Evolutionary conservation across 805 yeast genomes (phyloP), one percentile per base, ranked within the genome.

Genomic region (Zygoascus tannicola): DNA sequence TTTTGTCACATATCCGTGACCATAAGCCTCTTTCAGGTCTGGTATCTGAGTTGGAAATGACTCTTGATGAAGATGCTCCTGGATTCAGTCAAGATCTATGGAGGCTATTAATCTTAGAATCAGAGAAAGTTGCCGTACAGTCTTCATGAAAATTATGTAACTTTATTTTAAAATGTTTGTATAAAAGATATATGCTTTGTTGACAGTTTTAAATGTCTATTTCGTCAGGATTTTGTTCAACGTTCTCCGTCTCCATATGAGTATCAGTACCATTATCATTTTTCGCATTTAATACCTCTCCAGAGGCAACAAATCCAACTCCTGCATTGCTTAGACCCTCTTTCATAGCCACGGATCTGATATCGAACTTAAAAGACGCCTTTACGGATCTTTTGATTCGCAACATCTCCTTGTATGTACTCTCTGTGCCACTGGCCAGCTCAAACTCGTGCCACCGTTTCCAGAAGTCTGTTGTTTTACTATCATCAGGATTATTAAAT

Each of bases 381-480:
- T 48, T 51, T n/a, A 68, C 60, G 14, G 63, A 56, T 49, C 85
- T 69, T 56, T 78, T 81, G 48, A 67, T 65, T 38, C 80, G 64
- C 20, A 85, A 58, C 88, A 87, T 80, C 18, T 78, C 81, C 53
- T 82, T 85, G 59, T 74, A 86, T 0, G 82, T 74, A 2, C 69
- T 70, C 54, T 83, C 92, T 46, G 73, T 65, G 3, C 97, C 97
- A 58, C 75, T 52, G 12, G 73, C 68, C 28, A 83, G 58, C 57
- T 88, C 97, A 58, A 87, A 85, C 8, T 66, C 57, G 43, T 79
- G 79, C 94, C 95, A 88, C 22, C 62, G 59, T 1, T 63, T 63
- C 94, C 95, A 86, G 26, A 78, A 56, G 1, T 43, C 47, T 2
- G 43, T 32, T 4, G 45, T 59, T 5, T 23, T 20, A 4, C 43